These are phyloP conservation scores for Anisogramma anomala DNA, from an alignment of 2,329 filamentous ascomycete genomes.

Conservation along the genomic window DNA sequence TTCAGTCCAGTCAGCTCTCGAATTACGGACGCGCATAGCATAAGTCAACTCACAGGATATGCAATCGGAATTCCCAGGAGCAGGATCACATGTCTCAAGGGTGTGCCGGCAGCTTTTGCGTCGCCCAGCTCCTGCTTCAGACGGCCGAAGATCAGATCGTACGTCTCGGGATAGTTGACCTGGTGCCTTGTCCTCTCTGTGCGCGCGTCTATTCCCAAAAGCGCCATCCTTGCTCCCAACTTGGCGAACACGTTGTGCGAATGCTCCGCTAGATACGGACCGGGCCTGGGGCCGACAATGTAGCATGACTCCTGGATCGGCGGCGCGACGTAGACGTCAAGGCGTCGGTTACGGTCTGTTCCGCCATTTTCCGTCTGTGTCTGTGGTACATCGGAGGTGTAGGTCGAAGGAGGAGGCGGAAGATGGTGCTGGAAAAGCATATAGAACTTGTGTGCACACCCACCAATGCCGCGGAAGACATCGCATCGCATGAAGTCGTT, in stretches of 20 bases:
- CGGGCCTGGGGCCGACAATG: slow-evolving; percentile 65
- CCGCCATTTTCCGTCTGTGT: slow-evolving; percentile 21
- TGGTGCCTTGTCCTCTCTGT: slow-evolving; percentile 85
- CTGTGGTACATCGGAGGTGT: slow-evolving; percentile 55
- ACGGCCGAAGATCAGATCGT: slow-evolving; percentile 70
- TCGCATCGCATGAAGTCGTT: slow-evolving; percentile 85
- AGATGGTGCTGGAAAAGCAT: slow-evolving; percentile 95
- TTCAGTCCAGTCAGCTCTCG: slow-evolving; percentile 5
- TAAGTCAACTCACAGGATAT: slow-evolving; percentile 50
- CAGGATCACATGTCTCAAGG: slow-evolving; percentile 80
- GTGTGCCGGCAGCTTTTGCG: slow-evolving; percentile 55
- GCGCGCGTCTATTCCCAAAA: slow-evolving; percentile 82
- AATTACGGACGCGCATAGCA: slow-evolving; percentile 29
- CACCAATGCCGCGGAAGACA: slow-evolving; percentile 85
- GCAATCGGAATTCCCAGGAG: slow-evolving; percentile 79
- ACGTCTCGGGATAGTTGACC: slow-evolving; percentile 88
- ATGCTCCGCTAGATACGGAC: slow-evolving; percentile 79
- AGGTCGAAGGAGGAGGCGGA: slow-evolving; percentile 73
- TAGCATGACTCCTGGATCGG: slow-evolving; percentile 54
- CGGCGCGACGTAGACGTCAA: slow-evolving; percentile 59
- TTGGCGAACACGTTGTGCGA: slow-evolving; percentile 81
- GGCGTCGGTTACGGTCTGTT: slow-evolving; percentile 46
- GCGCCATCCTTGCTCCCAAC: slow-evolving; percentile 70
- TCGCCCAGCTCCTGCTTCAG: slow-evolving; percentile 58
- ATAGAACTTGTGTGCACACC: slow-evolving; percentile 94